Percentiles rank a stretch among this genome's conserved stretches.
Evolutionary conservation across 495 filamentous ascomycete species (phyloP).

Genomic region (Clavariopsis aquatica): DNA sequence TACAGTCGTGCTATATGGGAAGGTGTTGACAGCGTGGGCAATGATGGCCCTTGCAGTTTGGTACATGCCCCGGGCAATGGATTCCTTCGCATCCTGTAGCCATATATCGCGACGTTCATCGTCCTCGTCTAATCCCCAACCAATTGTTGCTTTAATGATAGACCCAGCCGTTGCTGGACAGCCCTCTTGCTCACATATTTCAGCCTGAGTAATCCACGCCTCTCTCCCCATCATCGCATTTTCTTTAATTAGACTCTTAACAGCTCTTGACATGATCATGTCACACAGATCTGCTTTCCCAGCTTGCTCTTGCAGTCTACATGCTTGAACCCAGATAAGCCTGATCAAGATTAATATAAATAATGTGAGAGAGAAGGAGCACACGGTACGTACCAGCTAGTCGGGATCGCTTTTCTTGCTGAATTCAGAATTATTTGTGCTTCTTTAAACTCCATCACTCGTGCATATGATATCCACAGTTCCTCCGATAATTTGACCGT

Average conservation of each 20-base stretch:
- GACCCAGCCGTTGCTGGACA: constrained; percentile 80
- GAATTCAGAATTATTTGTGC: constrained; percentile 94
- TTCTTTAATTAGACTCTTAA: constrained; percentile 84
- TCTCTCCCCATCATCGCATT: constrained; percentile 96
- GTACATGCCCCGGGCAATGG: constrained; percentile 75
- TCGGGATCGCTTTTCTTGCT: constrained; percentile 88
- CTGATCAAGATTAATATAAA: too few relatives aligned
- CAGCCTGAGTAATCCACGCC: constrained; percentile 94
- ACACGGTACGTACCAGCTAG: constrained; percentile 56
- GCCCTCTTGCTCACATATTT: constrained; percentile 91
- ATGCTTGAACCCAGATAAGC: constrained; percentile 95
- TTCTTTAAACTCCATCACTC: constrained; percentile 83
- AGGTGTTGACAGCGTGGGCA: constrained; percentile 84
- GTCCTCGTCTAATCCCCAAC: constrained; percentile 92
- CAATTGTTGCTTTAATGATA: constrained; percentile 90
- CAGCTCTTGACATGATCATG: constrained; percentile 91
- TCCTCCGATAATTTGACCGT: constrained; percentile 91
- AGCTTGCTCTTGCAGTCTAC: constrained; percentile 88
- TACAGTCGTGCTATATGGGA: constrained; percentile 75
- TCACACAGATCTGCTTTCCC: constrained; percentile 65
- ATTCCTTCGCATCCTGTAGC: constrained; percentile 85
- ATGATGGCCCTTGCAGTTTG: constrained; percentile 93
- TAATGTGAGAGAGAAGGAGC: too few relatives aligned
- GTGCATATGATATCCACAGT: constrained; percentile 89
- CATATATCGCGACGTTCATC: constrained; percentile 94